These are phyloP conservation scores for Eimeria necatrix DNA, from an alignment of 169 alveolate genomes.

Conservation along the genomic window DNA sequence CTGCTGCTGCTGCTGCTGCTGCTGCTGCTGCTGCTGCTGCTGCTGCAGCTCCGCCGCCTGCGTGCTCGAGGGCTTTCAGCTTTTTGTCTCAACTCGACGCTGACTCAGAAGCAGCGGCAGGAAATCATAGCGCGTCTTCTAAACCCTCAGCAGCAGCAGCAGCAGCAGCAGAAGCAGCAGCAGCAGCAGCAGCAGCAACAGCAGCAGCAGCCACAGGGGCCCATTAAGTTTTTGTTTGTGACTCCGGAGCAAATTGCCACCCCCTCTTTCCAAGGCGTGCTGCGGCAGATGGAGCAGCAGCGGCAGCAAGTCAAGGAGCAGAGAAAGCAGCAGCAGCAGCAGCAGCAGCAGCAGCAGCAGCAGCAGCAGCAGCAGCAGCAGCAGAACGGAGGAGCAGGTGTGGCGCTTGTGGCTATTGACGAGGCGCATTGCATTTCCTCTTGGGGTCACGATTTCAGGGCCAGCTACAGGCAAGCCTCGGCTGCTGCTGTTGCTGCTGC, in stretches of 20 bases:
- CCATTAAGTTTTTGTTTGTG: conserved; percentile 48
- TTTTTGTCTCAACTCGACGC: conserved; percentile 30
- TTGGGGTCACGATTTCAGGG: conserved; percentile 99
- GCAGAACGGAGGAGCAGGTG: conserved; percentile 87
- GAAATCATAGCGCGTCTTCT: conserved; percentile 22
- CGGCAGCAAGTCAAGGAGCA: neutral
- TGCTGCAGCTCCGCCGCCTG: conserved; percentile 69
- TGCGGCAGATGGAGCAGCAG: conserved; percentile 43
- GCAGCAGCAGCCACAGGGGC: neutral
- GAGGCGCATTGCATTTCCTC: conserved; percentile 99
- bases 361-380: conserved; percentile 23
- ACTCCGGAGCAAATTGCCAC: conserved; percentile 71
- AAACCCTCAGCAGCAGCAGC: conserved; percentile 28
- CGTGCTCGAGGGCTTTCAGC: conserved; percentile 43
- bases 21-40: neutral
- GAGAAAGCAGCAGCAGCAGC: conserved; percentile 36
- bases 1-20: too few relatives aligned
- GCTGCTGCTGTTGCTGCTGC: conserved; percentile 88
- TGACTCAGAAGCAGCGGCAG: conserved; percentile 8
- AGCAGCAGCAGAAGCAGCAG: conserved; percentile 54
- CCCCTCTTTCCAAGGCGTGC: conserved; percentile 55
- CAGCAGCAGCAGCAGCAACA: conserved; percentile 14
- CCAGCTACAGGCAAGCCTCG: conserved; percentile 92
- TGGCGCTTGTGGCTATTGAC: conserved; percentile 97
- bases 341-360: neutral